A percentile compares a stretch with the other conserved stretches of the same genome.
Conservation (phyloP, 371 early-diverging fungal species). For the Capillidium heterosporum region DNA sequence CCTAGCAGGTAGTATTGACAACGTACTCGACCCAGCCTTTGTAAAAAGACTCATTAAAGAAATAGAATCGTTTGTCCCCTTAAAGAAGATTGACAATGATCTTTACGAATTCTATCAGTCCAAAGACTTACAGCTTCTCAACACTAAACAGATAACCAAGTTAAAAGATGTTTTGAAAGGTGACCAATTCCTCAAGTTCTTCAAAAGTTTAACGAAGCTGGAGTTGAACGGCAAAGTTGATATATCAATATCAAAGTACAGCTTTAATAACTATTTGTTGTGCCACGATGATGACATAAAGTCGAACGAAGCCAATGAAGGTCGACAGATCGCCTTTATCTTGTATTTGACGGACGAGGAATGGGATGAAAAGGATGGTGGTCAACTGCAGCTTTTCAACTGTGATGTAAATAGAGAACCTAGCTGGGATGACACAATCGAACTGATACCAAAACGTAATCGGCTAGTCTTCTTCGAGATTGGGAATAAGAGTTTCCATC, state of each 20-base stretch:
- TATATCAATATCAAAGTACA: constrained; percentile 39
- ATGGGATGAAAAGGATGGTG: constrained; percentile 37
- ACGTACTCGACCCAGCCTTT: neutral
- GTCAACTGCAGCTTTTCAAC: constrained; percentile 31
- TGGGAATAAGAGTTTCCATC: constrained; percentile 35
- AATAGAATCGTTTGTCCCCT: neutral
- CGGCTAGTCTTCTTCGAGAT: constrained; percentile 39
- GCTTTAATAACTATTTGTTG: constrained; percentile 27
- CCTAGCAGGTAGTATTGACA: neutral
- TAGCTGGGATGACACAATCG: constrained; percentile 13
- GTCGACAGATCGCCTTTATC: constrained; percentile 46
- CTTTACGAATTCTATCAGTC: constrained; percentile 46
- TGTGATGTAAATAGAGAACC: constrained; percentile 21
- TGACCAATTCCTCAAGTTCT: constrained; percentile 24
- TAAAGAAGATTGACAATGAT: constrained; percentile 32
- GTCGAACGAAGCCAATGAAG: constrained; percentile 19
- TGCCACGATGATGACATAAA: constrained; percentile 56
- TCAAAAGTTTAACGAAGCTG: constrained; percentile 28
- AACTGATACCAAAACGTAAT: constrained; percentile 30
- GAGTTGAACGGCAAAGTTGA: constrained; percentile 25
- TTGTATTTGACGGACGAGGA: constrained; percentile 43
- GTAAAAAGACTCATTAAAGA: neutral
- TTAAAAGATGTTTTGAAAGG: constrained; percentile 26
- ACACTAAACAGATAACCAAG: constrained; percentile 16
- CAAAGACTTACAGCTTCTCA: constrained; percentile 23